Conservation (phyloP, 2,329 filamentous ascomycete genomes). For the Aphanoascus verrucosus region DNA sequence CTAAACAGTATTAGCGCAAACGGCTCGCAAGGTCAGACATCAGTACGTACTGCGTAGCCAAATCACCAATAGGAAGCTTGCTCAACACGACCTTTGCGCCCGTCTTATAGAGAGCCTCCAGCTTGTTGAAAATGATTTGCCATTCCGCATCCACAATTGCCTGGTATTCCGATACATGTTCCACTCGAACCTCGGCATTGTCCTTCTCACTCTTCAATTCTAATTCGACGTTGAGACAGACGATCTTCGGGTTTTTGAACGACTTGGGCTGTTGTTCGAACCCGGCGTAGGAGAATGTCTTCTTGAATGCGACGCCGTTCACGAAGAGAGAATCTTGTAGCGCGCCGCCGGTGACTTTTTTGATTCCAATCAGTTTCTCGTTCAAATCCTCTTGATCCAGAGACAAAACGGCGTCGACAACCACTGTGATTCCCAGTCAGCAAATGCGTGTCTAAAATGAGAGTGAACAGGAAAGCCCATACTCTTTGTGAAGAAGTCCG, state of each 20-base stretch:
- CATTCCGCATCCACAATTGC: conserved; percentile 98
- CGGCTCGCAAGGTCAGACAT: neutral
- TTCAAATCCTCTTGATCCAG: conserved; percentile 95
- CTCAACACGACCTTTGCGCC: conserved; percentile 95
- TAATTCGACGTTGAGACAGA: conserved; percentile 93
- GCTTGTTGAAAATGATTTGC: conserved; percentile 99
- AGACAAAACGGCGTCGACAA: conserved; percentile 89
- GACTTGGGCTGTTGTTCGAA: conserved; percentile 98
- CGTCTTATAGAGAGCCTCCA: conserved; percentile 86
- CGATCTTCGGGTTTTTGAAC: conserved; percentile 89
- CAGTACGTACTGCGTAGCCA: conserved; percentile 67
- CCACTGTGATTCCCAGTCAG: conserved; percentile 52
- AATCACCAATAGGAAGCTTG: conserved; percentile 92
- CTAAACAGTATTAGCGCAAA: conserved; percentile 21
- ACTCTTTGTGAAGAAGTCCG: conserved; percentile 96
- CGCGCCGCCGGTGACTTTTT: conserved; percentile 94
- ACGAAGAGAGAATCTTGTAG: conserved; percentile 94
- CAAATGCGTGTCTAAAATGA: conserved; percentile 6
- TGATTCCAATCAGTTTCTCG: conserved; percentile 94
- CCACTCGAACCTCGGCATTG: conserved; percentile 94
- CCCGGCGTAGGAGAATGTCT: conserved; percentile 97
- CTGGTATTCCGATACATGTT: conserved; percentile 98
- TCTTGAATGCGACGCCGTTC: conserved; percentile 98
- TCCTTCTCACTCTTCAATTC: conserved; percentile 99
- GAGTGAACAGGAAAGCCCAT: conserved; percentile 26